Evolutionary conservation across 805 yeast species (phyloP), one percentile per base, ranked within the genome.

Genomic region (Yamadazyma laniorum): DNA sequence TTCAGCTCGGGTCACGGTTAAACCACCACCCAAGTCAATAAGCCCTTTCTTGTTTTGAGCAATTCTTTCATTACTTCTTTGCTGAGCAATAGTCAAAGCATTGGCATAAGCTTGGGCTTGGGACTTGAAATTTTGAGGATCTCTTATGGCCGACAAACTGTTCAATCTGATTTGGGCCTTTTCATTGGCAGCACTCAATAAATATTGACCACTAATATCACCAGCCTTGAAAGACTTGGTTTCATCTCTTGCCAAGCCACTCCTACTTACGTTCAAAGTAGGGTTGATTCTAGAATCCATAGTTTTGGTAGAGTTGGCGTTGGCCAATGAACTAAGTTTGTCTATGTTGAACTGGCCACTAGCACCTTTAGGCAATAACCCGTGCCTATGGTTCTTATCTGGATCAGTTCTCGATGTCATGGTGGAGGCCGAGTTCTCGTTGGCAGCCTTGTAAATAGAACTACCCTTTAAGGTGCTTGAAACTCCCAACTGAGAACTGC

Each of bases 21-120:
- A 71, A 2, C 97, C 98, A 45, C 95, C 96, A 43, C 99, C 99
- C 45, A 91, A 64, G 53, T 87, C 73, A 51, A 88, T 68, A 26
- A 61, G 51, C 26, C 73, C 73, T 58, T 81, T 76, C 47, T 80
- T 79, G 44, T 71, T 68, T 34, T 54, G 49, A 32, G 55, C 54
- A 35, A 74, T 54, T 52, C 91, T 74, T 55, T 77, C 79, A 34
- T 75, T 77, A 32, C 75, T 68, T 51, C 79, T 79, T 45, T 75
- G 74, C 56, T 84, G 85, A 2, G 96, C 96, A 45, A 85, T 65
- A 21, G 81, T 80, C 37, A 83, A 72, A 2, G 96, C 97, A 47
- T 75, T 75, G 46, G 79, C 78, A 64, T 87, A 87, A 55, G 67
- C 73, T 32, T 74, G 79, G 13, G 77, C 77, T 59, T 56, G 72